A percentile compares a stretch with the other conserved stretches of the same genome.
These are phyloP conservation scores for Poterioochromonas sp. DNA, from an alignment of 352 stramenopile species.

Conservation along the genomic window DNA sequence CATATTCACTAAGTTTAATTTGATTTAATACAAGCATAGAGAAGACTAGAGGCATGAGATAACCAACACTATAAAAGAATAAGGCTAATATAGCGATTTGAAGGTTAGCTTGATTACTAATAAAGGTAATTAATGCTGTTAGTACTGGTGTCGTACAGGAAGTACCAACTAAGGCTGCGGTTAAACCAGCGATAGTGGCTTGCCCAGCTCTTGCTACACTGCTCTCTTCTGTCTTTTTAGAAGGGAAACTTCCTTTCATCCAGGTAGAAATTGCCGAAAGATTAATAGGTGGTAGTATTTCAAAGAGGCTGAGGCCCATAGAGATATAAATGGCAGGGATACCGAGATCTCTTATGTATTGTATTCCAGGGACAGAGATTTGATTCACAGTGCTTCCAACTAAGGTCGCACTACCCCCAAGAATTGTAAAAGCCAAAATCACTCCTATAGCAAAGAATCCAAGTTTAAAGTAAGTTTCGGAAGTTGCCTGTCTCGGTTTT, in stretches of 20 bases:
- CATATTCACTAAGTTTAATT: background rate
- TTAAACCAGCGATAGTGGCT: background rate
- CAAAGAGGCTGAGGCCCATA: background rate
- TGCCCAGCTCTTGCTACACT: background rate
- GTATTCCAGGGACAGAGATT: background rate
- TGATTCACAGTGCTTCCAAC: background rate
- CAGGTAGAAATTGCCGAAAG: too few species aligned
- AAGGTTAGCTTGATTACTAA: background rate
- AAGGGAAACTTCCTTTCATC: background rate
- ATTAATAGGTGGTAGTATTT: too few species aligned
- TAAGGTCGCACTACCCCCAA: background rate
- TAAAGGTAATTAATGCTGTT: background rate
- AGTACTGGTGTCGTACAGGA: background rate
- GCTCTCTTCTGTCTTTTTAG: background rate
- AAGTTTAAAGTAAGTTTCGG: background rate
- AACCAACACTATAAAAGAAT: background rate
- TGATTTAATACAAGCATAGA: background rate
- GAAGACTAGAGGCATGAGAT: background rate
- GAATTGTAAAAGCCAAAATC: background rate
- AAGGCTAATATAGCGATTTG: background rate
- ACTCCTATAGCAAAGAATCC: background rate
- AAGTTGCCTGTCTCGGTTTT: too few species aligned
- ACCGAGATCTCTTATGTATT: background rate
- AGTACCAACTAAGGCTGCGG: background rate
- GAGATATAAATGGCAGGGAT: background rate